Evolutionary conservation across 441 rosid species (phyloP), one percentile per base, ranked within the genome.

Genomic region (Pelargonium cotyledonis): DNA sequence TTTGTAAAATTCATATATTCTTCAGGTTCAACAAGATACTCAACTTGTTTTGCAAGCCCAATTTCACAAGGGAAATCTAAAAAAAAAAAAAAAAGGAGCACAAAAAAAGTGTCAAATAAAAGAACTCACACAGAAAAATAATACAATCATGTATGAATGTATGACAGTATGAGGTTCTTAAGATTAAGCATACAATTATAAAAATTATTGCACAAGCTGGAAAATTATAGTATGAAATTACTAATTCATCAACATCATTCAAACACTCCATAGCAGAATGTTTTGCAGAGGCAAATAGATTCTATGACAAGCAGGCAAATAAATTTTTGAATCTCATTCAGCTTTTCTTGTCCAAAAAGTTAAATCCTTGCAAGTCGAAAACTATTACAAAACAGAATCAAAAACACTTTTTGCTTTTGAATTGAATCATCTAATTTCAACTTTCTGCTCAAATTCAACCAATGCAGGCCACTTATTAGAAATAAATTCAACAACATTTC

Each of bases 31-130:
- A 78, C 75, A 68, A 86, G 47, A 74, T 65, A 63, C 70, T 82
- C 77, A 72, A 86, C 90, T 16, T 89, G 83, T 46, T 81, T 79
- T 18, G 79, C 74, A 72, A 90, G 72, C 68, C 70, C 64, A 70
- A 90, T 82, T 72, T 80, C 86, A 29, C 98, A 90, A 66, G 96
- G 90, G 66, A 77, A 72, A 85, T 93, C 95, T 93, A 84, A 8
- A 55, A 72, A 74, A 76, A 40, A 70, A 23, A 49, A 23, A 67
- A 6, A 10, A 51, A 58, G 31, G 31, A 66, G 19, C 51, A 73
- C 46, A 49, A 68, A 38, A 68, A 70, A 41, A 14, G 67, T 35
- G 35, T 74, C 35, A 70, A 26, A 38, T 70, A 68, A 64, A 49
- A 68, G 35, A 66, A 79, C 51, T 6, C 67, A 19, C 63, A 10